Evolutionary conservation across 345 rosid species (phyloP).

Genomic region (Eucalyptus guilfoylei): DNA sequence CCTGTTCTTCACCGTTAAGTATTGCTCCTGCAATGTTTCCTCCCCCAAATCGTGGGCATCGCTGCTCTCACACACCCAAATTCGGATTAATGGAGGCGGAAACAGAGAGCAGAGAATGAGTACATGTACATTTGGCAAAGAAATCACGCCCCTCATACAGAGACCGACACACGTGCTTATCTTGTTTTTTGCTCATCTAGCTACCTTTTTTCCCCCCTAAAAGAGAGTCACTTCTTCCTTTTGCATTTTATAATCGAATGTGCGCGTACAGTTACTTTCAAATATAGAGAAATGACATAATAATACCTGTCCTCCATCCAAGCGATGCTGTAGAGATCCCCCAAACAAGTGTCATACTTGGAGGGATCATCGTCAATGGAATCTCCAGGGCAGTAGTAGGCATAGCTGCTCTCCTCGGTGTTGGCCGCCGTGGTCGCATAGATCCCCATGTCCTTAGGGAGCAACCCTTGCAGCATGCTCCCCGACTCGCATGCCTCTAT

Average conservation of each 20-base stretch:
- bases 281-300: background rate
- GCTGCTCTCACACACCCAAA: constrained; percentile 6
- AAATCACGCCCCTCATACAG: background rate
- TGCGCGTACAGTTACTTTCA: background rate
- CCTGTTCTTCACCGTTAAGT: background rate
- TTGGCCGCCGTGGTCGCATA: constrained; percentile 42
- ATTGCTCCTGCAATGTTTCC: constrained; percentile 29
- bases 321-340: constrained; percentile 37
- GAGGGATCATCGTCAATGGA: constrained; percentile 6
- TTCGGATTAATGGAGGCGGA: background rate
- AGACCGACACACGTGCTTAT: background rate
- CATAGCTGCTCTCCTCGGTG: constrained; percentile 33
- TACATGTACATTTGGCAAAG: background rate
- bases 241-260: background rate
- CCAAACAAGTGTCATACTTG: constrained; percentile 36
- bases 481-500: constrained; percentile 45
- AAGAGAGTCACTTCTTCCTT: background rate
- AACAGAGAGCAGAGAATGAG: background rate
- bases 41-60: constrained; percentile 33
- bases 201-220: background rate
- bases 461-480: constrained; percentile 40
- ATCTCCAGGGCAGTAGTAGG: constrained; percentile 34
- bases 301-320: constrained; percentile 44
- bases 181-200: background rate
- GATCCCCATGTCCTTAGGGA: constrained; percentile 25